These are phyloP conservation scores for Echinosophora koreensis DNA, from an alignment of 306 rosid species.

Conservation along the genomic window DNA sequence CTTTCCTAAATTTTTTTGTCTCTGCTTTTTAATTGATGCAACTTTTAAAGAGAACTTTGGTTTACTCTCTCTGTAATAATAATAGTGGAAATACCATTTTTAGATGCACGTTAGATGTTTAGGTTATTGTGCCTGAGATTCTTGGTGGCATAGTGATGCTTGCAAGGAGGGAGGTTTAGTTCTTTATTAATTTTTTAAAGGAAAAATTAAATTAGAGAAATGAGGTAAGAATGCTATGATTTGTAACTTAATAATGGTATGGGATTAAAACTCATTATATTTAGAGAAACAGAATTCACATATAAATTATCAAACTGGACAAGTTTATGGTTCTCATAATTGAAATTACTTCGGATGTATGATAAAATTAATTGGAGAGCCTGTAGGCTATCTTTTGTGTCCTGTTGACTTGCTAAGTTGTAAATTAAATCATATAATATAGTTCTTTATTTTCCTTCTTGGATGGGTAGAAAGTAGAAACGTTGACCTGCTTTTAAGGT, in stretches of 20 bases:
- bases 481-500: neutral
- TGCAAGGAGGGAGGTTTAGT: neutral
- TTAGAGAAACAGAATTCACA: neutral
- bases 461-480: neutral
- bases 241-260: neutral
- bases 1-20: too few species aligned
- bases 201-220: neutral
- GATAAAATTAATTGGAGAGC: neutral
- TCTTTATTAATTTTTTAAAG: too few species aligned
- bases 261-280: constrained; percentile 3
- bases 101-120: neutral
- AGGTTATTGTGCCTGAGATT: constrained; percentile 12
- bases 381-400: neutral
- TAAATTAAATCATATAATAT: constrained; percentile 18
- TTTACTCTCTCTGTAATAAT: neutral
- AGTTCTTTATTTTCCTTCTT: neutral
- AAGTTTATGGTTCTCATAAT: constrained; percentile 1
- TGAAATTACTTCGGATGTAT: neutral
- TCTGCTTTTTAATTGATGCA: too few species aligned
- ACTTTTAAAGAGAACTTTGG: too few species aligned
- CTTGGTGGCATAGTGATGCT: neutral
- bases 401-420: neutral
- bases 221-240: neutral
- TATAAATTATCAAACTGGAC: neutral
- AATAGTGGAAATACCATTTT: neutral